Percentiles rank a stretch among this genome's conserved stretches.
Evolutionary conservation across 2,329 filamentous ascomycete species (phyloP).

Genomic region (Geosmithia putterillii): DNA sequence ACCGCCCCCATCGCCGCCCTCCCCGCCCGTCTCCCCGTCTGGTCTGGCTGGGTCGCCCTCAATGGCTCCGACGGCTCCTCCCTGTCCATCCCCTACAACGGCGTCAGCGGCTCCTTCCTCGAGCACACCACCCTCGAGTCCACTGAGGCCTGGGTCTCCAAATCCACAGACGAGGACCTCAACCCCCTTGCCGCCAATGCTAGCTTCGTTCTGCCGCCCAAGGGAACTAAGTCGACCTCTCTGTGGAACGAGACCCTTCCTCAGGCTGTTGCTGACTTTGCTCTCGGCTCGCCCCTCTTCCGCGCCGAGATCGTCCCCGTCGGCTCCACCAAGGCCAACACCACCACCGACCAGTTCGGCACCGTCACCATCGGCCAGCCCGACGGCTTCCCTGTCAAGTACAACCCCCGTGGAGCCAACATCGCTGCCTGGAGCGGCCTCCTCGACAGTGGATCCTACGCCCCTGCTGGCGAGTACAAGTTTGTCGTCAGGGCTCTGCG

Average conservation of each 20-base stretch:
- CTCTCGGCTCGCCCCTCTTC: conserved; percentile 31
- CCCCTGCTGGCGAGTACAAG: conserved; percentile 35
- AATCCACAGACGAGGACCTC: conserved; percentile 18
- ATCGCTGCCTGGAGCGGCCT: conserved; percentile 29
- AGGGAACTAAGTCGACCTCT: conserved; percentile 11
- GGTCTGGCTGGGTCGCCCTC: conserved; percentile 28
- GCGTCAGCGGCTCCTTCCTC: conserved; percentile 16
- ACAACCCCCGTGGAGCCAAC: conserved; percentile 11
- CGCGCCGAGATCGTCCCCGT: conserved; percentile 31
- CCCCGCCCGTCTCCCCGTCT: conserved; percentile 21
- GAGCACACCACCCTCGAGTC: conserved; percentile 15
- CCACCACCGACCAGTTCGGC: conserved; percentile 20
- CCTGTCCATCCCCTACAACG: conserved; percentile 26
- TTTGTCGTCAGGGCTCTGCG: conserved; percentile 34
- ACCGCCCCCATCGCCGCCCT: conserved; percentile 14
- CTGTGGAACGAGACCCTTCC: neutral
- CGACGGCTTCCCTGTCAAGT: conserved; percentile 25
- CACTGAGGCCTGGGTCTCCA: conserved; percentile 18
- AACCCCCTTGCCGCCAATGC: conserved; percentile 17
- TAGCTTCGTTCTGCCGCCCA: conserved; percentile 27
- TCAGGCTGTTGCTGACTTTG: conserved; percentile 10
- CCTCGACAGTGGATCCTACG: conserved; percentile 32
- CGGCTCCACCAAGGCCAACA: conserved; percentile 8
- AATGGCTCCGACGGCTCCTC: conserved; percentile 21
- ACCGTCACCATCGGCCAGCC: conserved; percentile 28